Conservation (phyloP, 257 asterid species). For the Prunella vulgaris region DNA sequence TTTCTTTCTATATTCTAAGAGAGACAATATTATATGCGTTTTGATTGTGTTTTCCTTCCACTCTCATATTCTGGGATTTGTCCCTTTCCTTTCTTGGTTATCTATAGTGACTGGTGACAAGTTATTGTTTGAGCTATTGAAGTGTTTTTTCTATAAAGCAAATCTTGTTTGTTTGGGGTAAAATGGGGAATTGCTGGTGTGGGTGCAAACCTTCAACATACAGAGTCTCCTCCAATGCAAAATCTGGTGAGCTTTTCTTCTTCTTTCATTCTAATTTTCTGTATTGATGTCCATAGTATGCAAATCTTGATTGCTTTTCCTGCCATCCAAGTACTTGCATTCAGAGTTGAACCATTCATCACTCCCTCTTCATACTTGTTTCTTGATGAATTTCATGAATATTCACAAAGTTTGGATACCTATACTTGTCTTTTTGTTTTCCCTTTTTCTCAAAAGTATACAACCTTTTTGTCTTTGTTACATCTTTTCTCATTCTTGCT, state of each 20-base stretch:
- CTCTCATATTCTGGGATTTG: conserved; percentile 1
- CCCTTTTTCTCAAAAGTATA: background rate
- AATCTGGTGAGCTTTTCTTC: conserved; percentile 48
- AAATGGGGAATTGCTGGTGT: conserved; percentile 79
- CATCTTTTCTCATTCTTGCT: background rate
- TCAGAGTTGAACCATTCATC: no score
- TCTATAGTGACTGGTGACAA: conserved; percentile 18
- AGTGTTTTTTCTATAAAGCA: conserved; percentile 15
- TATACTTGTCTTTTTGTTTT: no score
- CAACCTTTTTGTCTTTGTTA: background rate
- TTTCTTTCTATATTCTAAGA: background rate
- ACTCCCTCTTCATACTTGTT: no score
- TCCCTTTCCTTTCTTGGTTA: background rate
- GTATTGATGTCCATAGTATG: background rate
- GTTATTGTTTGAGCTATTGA: conserved; percentile 13
- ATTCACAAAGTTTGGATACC: no score
- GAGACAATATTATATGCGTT: background rate
- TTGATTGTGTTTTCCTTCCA: background rate
- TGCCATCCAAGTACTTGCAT: no score
- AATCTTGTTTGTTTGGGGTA: conserved; percentile 14
- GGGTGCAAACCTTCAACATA: conserved; percentile 40
- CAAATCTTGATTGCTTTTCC: background rate
- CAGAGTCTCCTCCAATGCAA: conserved; percentile 60
- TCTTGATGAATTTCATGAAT: no score
- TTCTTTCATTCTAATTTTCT: background rate